Conservation (phyloP, 768 basidiomycete genomes). For the Cystobasidium onofrii region DNA sequence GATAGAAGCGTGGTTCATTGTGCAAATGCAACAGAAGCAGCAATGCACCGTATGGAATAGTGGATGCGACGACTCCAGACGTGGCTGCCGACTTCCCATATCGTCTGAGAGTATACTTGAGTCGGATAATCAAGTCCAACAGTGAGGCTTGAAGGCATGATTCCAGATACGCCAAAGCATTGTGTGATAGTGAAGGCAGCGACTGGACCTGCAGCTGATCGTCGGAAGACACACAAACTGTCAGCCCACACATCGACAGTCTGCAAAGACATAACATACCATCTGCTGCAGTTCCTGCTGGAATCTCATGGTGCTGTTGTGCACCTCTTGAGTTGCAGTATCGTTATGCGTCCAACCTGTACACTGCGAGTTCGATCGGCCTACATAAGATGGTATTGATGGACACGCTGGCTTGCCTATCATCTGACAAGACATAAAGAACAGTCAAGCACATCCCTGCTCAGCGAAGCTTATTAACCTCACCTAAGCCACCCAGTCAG, state of each 20-base stretch:
- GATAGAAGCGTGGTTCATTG: conserved; percentile 25
- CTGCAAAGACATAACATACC: background rate
- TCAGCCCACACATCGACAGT: background rate
- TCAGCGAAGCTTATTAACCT: no score
- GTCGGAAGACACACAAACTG: background rate
- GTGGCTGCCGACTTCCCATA: background rate
- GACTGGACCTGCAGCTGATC: conserved; percentile 23
- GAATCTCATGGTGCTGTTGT: conserved; percentile 8
- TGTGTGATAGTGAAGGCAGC: conserved; percentile 12
- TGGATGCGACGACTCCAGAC: background rate
- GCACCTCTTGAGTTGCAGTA: no score
- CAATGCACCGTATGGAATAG: background rate
- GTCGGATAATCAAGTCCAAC: background rate
- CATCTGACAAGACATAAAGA: background rate
- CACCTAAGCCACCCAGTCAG: background rate
- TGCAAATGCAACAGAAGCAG: conserved; percentile 18
- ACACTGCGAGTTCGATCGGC: background rate
- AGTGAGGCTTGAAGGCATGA: conserved; percentile 5
- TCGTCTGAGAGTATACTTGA: background rate
- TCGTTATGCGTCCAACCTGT: background rate
- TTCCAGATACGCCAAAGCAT: conserved; percentile 4
- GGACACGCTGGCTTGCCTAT: background rate
- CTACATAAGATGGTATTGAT: background rate
- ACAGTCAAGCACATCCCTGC: no score
- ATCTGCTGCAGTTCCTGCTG: conserved; percentile 29